Conservation (phyloP, 495 filamentous ascomycete genomes). For the Monascus purpureus region DNA sequence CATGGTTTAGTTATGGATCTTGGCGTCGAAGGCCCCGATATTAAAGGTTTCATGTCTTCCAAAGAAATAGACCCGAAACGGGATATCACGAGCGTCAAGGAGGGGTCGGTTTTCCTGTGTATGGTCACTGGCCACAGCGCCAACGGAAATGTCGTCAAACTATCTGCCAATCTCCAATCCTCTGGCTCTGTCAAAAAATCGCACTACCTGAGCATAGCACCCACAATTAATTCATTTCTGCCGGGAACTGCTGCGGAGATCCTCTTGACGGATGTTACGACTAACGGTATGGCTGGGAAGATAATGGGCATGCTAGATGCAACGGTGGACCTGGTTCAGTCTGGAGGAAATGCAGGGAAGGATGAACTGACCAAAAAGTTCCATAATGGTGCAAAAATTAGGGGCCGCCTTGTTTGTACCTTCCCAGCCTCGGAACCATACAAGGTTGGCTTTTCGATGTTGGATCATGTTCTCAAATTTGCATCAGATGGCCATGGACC, state of each 20-base stretch:
- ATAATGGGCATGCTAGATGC: conserved; percentile 84
- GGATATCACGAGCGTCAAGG: conserved; percentile 48
- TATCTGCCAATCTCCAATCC: conserved; percentile 59
- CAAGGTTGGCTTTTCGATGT: conserved; percentile 73
- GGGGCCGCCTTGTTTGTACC: conserved; percentile 72
- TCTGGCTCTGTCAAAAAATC: conserved; percentile 56
- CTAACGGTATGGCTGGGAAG: conserved; percentile 58
- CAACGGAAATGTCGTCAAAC: conserved; percentile 71
- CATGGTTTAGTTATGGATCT: conserved; percentile 92
- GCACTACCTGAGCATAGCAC: conserved; percentile 55
- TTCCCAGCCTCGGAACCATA: conserved; percentile 64
- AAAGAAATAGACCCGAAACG: conserved; percentile 57
- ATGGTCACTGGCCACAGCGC: conserved; percentile 60
- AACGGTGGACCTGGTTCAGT: conserved; percentile 81
- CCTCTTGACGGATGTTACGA: conserved; percentile 56
- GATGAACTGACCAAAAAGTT: conserved; percentile 56
- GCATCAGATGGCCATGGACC: conserved; percentile 31
- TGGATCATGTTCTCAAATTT: conserved; percentile 68
- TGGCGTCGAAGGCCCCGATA: conserved; percentile 47
- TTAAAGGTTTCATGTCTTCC: conserved; percentile 79
- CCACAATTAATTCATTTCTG: conserved; percentile 77
- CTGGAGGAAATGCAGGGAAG: conserved; percentile 48
- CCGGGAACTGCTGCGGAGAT: conserved; percentile 83
- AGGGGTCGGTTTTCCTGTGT: conserved; percentile 74
- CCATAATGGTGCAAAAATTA: conserved; percentile 72